Conservation (phyloP, 306 rosid species). For the Prunus davidiana region DNA sequence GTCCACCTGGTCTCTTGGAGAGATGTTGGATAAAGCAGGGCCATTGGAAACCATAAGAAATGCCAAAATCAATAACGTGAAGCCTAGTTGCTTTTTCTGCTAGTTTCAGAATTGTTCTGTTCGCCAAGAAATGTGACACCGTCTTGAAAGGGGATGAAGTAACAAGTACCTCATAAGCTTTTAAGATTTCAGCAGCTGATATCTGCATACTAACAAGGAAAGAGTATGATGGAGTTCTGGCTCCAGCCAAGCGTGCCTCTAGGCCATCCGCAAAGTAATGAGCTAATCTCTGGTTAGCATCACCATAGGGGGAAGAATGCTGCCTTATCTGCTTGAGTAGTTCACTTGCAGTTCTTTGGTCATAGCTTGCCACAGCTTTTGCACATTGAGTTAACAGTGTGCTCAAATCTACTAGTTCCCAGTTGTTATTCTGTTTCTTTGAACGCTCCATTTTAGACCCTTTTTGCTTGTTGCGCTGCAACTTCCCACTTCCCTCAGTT, state of each 20-base stretch:
- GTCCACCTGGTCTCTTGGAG: constrained; percentile 29
- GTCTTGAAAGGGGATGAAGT: constrained; percentile 36
- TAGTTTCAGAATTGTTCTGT: constrained; percentile 25
- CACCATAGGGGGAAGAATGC: constrained; percentile 32
- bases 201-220: constrained; percentile 12
- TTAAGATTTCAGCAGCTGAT: constrained; percentile 35
- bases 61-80: constrained; percentile 44
- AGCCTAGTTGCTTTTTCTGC: constrained; percentile 20
- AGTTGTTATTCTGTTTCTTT: neutral
- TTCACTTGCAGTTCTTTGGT: constrained; percentile 23
- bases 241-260: constrained; percentile 31
- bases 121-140: constrained; percentile 27
- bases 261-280: constrained; percentile 46
- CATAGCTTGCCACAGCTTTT: constrained; percentile 33
- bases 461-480: constrained; percentile 9
- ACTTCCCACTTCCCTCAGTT: constrained; percentile 15
- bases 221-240: constrained; percentile 21
- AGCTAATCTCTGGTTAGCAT: constrained; percentile 38
- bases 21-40: constrained; percentile 43
- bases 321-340: constrained; percentile 31
- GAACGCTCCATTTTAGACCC: constrained; percentile 2
- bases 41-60: constrained; percentile 46
- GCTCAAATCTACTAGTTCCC: constrained; percentile 33
- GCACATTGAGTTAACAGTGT: constrained; percentile 37
- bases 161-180: constrained; percentile 24